Evolutionary conservation across 305 asterid genomes (phyloP).

Genomic region (Caryopteris hybrid): DNA sequence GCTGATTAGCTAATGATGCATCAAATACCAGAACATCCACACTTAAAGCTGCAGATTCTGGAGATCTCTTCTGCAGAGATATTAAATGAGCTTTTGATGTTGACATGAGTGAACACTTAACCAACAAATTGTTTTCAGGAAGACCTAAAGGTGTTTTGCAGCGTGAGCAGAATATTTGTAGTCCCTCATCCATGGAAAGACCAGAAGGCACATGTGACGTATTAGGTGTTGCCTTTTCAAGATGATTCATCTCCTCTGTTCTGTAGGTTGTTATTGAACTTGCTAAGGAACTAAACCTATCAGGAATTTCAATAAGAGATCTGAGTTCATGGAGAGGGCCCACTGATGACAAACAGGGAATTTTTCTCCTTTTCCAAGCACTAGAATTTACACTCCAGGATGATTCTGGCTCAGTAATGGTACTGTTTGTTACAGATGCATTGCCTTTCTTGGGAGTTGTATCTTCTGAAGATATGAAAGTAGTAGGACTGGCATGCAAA

Average conservation of each 20-base stretch:
- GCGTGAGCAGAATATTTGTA: slow-evolving; percentile 54
- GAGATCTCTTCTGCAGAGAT: slow-evolving; percentile 43
- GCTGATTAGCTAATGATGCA: slow-evolving; percentile 43
- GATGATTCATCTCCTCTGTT: slow-evolving; percentile 25
- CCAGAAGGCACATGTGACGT: slow-evolving; percentile 31
- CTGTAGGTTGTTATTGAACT: slow-evolving; percentile 36
- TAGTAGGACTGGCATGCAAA: slow-evolving; percentile 31
- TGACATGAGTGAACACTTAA: slow-evolving; percentile 44
- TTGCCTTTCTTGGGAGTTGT: slow-evolving; percentile 48
- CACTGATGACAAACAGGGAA: slow-evolving; percentile 36
- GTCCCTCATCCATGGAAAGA: slow-evolving; percentile 39
- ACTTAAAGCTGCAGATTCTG: slow-evolving; percentile 31
- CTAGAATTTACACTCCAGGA: slow-evolving; percentile 67
- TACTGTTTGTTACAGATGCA: slow-evolving; percentile 30
- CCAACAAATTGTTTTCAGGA: slow-evolving; percentile 44
- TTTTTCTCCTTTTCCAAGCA: slow-evolving; percentile 59
- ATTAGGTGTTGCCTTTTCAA: slow-evolving; percentile 32
- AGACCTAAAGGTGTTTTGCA: slow-evolving; percentile 75
- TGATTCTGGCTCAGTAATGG: slow-evolving; percentile 49
- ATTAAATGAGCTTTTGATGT: slow-evolving; percentile 67
- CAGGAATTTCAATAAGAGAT: slow-evolving; percentile 35
- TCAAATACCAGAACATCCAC: slow-evolving; percentile 61
- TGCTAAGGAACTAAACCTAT: slow-evolving; percentile 39
- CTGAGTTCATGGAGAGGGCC: slow-evolving; percentile 37
- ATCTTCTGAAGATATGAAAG: slow-evolving; percentile 22